Conservation (phyloP, 805 yeast species). For the Blastobotrys muscicola region DNA sequence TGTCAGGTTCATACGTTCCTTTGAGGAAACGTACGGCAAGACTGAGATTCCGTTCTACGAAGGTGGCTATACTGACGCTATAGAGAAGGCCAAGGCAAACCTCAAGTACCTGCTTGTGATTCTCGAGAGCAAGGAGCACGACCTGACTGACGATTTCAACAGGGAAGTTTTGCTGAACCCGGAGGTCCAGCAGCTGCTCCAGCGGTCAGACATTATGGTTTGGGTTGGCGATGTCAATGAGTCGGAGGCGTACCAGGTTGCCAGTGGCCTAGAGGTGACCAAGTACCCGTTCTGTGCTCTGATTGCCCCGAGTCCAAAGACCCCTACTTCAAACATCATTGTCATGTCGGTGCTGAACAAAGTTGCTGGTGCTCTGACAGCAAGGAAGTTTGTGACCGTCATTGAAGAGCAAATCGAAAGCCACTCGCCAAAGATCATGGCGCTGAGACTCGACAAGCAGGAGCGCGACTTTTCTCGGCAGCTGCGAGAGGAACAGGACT, state of each 20-base stretch:
- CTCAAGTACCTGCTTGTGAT: constrained; percentile 67
- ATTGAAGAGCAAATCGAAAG: constrained; percentile 41
- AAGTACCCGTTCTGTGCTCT: constrained; percentile 78
- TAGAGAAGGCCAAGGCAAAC: constrained; percentile 57
- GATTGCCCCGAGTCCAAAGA: constrained; percentile 51
- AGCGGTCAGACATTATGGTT: constrained; percentile 44
- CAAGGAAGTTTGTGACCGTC: constrained; percentile 35
- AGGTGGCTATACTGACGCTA: constrained; percentile 75
- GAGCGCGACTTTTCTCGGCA: constrained; percentile 46
- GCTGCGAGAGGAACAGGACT: constrained; percentile 64
- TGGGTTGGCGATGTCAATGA: constrained; percentile 88
- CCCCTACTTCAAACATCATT: constrained; percentile 32
- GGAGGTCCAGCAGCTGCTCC: constrained; percentile 37
- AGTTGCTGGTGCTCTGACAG: constrained; percentile 44
- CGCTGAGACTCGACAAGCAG: constrained; percentile 54
- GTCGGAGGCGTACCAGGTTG: constrained; percentile 76
- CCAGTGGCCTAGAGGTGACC: constrained; percentile 61
- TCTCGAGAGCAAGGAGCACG: constrained; percentile 64
- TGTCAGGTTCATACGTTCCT: constrained; percentile 39
- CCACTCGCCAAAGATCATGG: constrained; percentile 47
- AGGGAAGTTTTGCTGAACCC: constrained; percentile 42
- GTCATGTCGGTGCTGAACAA: constrained; percentile 52
- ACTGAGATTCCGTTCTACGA: constrained; percentile 37
- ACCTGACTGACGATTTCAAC: constrained; percentile 46
- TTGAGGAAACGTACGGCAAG: constrained; percentile 38